Base-by-base conservation (phyloP, 192 early-diverging fungal species). In the Dissophora ornata region DNA sequence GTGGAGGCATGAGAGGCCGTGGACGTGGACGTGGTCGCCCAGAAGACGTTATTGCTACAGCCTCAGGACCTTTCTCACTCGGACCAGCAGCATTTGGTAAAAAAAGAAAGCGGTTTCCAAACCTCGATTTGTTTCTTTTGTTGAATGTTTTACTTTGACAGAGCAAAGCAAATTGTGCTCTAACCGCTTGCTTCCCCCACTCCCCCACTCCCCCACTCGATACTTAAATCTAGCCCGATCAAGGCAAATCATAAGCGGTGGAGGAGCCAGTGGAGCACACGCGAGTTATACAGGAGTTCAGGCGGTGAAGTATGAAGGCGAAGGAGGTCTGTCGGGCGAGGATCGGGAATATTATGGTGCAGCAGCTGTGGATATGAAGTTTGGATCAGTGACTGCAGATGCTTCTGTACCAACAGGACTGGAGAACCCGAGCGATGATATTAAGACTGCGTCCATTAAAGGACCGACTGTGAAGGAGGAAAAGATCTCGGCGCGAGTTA, bases 51-150 rank as follows among this genome's bases (percentile, higher is more conserved):
- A 64, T 75, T 28, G 36, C 59, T 1, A 79, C 63, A 22, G 84
- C 84, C 29, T 86, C 84, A 22, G 84, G 84, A 57, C 83, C 83
- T 42, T 86, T 86, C 59, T 83, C 84, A 15, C 66, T 86, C 0
- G 84, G 84, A 29, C 84, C 84, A 18, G 79, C 84, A 1, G 73
- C 73, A 40, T 49, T 54, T 6, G 67, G 79, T 66, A 71, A 10
- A 12, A 16, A 26, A 1, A 3, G 0, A 6, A 6, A 1, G 10
- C 11, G 19, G 25, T 15, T 57, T n/a, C 15, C 24, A 16, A n/a
- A n/a, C n/a, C n/a, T n/a, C 1, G 40, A 28, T 3, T 7, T 34
- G 16, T 36, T 66, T 0, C 13, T 34, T 0, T 34, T 33, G 26
- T 5, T 19, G 24, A n/a, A 26, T 45, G n/a, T 22, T 19, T 46